phyloP scores from a whole-genome alignment of 2,329 filamentous ascomycete genomes.

The Aureobasidium melanogenum region DNA sequence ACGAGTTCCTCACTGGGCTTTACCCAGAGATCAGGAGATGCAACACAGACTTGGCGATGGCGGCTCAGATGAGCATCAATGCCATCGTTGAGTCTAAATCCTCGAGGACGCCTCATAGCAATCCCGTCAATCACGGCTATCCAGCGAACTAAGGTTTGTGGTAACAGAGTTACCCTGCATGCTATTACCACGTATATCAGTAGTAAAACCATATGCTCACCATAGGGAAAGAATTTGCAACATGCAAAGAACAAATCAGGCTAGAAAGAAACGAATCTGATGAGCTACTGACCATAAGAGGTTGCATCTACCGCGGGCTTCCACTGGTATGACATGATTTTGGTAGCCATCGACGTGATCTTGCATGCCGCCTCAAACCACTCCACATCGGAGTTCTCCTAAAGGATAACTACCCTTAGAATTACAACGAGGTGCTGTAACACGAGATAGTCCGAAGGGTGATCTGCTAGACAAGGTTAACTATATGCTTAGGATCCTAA shows the following conservation, averaged over 20 bases:
- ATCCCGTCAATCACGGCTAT: too few relatives aligned
- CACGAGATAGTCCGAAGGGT: background rate
- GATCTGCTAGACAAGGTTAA: background rate
- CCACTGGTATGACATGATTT: background rate
- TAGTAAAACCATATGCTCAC: background rate
- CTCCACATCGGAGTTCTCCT: background rate
- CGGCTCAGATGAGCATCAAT: too few relatives aligned
- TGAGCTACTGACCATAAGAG: background rate
- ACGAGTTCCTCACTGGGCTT: background rate
- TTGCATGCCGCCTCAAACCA: background rate
- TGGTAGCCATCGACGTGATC: background rate
- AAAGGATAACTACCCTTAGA: too few relatives aligned
- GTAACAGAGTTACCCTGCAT: too few relatives aligned
- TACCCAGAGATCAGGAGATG: background rate
- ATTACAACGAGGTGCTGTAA: background rate
- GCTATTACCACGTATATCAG: background rate
- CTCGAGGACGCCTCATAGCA: too few relatives aligned
- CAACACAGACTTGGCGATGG: background rate
- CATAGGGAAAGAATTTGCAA: background rate
- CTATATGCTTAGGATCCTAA: background rate
- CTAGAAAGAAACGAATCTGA: background rate
- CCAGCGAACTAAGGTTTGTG: too few relatives aligned
- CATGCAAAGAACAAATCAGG: background rate
- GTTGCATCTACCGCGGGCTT: background rate
- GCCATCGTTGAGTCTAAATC: background rate